These are phyloP conservation scores for Populus deltoides DNA, from an alignment of 345 rosid species.

Conservation along the genomic window DNA sequence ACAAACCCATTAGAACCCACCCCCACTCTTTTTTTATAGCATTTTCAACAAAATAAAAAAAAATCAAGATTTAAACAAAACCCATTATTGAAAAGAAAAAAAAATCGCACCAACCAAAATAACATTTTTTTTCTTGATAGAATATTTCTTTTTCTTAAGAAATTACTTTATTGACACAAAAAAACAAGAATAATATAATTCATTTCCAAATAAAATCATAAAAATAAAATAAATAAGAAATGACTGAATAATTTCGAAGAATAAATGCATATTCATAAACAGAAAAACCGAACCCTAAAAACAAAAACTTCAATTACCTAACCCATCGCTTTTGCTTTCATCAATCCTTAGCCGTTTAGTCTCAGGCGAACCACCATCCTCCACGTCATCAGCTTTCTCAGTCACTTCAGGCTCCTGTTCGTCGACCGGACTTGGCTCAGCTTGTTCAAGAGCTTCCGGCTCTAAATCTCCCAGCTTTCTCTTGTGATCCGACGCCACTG, in stretches of 20 bases:
- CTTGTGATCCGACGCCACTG: constrained; percentile 52
- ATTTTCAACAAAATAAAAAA: background rate
- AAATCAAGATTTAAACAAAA: background rate
- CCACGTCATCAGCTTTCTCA: constrained; percentile 15
- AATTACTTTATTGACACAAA: background rate
- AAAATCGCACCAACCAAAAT: background rate
- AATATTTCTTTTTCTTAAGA: background rate
- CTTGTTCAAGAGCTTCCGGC: constrained; percentile 14
- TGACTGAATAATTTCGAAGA: background rate
- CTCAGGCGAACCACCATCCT: constrained; percentile 35
- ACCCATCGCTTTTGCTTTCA: constrained; percentile 35
- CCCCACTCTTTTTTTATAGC: background rate
- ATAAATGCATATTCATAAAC: background rate
- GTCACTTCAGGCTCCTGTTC: constrained; percentile 18
- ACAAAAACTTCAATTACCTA: constrained; percentile 38
- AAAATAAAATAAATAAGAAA: background rate
- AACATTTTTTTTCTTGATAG: background rate
- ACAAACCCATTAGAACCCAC: background rate
- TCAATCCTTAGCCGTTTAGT: constrained; percentile 55
- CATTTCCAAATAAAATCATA: background rate
- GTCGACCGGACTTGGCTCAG: constrained; percentile 3
- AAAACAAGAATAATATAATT: background rate
- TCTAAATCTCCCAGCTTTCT: constrained; percentile 67
- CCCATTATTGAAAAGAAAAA: background rate
- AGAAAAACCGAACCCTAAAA: background rate